Conservation (phyloP, 2,329 filamentous ascomycete genomes). For the Colletotrichum sidae region DNA sequence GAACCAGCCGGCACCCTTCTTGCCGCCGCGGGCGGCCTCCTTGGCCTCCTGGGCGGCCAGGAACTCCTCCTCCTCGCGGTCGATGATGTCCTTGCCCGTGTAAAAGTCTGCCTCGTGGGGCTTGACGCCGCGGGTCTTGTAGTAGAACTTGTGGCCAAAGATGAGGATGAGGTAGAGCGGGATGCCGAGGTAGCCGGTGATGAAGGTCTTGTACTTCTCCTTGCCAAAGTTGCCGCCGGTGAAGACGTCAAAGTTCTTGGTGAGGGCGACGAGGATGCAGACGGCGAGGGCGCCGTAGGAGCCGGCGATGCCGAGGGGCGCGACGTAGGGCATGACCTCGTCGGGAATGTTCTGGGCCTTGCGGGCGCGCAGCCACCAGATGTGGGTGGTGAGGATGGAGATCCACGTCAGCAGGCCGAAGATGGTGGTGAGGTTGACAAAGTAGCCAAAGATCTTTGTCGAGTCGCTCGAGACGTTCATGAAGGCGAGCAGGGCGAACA, state of each 20-base stretch:
- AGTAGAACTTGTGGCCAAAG: slow-evolving; percentile 73
- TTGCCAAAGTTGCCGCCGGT: slow-evolving; percentile 60
- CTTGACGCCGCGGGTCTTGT: slow-evolving; percentile 64
- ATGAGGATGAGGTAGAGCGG: slow-evolving; percentile 78
- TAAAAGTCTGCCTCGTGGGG: slow-evolving; percentile 75
- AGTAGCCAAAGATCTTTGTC: slow-evolving; percentile 61
- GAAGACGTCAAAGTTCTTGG: slow-evolving; percentile 86
- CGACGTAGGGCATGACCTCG: slow-evolving; percentile 69
- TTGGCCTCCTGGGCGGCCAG: slow-evolving; percentile 62
- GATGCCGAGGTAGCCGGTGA: slow-evolving; percentile 82
- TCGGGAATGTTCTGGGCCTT: slow-evolving; percentile 69
- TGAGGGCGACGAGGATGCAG: slow-evolving; percentile 79
- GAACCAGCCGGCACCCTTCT: slow-evolving; percentile 43
- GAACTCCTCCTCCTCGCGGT: slow-evolving; percentile 78
- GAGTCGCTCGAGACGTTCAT: slow-evolving; percentile 67
- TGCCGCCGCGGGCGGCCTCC: slow-evolving; percentile 40
- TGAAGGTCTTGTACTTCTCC: slow-evolving; percentile 74
- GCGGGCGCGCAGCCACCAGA: slow-evolving; percentile 73
- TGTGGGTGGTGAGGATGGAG: slow-evolving; percentile 75
- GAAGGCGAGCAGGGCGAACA: slow-evolving; percentile 76
- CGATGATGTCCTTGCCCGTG: slow-evolving; percentile 78
- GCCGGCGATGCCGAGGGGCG: slow-evolving; percentile 78
- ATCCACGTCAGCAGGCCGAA: slow-evolving; percentile 76
- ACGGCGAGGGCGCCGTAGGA: slow-evolving; percentile 76
- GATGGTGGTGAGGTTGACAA: slow-evolving; percentile 76